Conservation (phyloP, 1,139 yeast genomes). For the Wickerhamomyces sp. region DNA sequence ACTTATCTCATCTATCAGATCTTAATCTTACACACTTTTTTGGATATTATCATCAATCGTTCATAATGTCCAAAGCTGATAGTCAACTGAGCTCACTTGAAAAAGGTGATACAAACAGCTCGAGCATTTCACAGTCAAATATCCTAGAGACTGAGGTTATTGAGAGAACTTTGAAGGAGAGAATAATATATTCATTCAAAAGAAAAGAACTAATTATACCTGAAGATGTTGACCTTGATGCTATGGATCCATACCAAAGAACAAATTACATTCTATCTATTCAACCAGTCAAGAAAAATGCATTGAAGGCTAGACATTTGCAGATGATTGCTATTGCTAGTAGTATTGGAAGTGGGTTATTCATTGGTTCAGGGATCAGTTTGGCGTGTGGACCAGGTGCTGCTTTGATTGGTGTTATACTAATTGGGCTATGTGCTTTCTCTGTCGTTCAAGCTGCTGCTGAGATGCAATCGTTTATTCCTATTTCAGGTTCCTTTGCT, state of each 20-base stretch:
- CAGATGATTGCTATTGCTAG: slow-evolving; percentile 53
- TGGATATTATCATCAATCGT: neutral
- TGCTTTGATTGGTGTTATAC: slow-evolving; percentile 45
- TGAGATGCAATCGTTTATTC: slow-evolving; percentile 56
- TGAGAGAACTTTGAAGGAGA: neutral
- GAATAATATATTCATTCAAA: slow-evolving; percentile 1
- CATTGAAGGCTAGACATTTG: slow-evolving; percentile 34
- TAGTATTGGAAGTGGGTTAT: slow-evolving; percentile 47
- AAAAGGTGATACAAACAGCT: neutral
- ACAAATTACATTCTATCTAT: slow-evolving; percentile 36
- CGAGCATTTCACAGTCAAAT: neutral
- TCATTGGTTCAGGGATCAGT: slow-evolving; percentile 43
- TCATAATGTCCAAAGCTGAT: too few relatives aligned
- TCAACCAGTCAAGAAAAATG: slow-evolving; percentile 23
- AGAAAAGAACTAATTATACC: slow-evolving; percentile 13
- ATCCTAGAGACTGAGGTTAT: neutral
- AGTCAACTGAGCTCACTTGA: neutral
- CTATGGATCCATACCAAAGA: slow-evolving; percentile 53
- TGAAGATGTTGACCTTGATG: slow-evolving; percentile 47
- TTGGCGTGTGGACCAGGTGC: slow-evolving; percentile 45
- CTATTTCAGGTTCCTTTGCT: slow-evolving; percentile 45
- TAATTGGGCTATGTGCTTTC: slow-evolving; percentile 37
- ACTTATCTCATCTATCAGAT: neutral
- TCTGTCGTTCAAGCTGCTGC: slow-evolving; percentile 24
- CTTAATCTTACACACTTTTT: neutral